Evolutionary conservation across 805 yeast genomes (phyloP), one percentile per base, ranked within the genome.

Genomic region (Wickerhamiella azyma): DNA sequence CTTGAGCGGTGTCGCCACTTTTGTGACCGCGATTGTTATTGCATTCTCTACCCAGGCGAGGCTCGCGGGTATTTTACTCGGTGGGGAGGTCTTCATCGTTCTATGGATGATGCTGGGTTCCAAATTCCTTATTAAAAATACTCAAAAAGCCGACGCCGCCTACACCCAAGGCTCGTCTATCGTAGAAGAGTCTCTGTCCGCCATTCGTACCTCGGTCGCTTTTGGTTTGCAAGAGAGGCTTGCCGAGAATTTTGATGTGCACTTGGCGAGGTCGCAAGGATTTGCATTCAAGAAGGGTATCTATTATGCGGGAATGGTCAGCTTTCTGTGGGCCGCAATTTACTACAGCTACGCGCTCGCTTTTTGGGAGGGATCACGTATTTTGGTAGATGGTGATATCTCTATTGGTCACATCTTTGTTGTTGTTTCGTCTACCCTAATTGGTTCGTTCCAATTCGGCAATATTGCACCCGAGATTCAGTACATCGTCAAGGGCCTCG

Each of bases 281-380:
- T 59, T 52, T 41, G 53, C 58, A 6, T 37, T 50, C 50, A 51
- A 51, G 47, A 55, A 60, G 38, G 64, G 59, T 19, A 36, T 54
- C n/a, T 47, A 63, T 3, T 47, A 62, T 26, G 58, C 65, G 9
- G 21, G 55, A 26, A 62, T 66, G 67, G 53, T 63, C 11, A 68
- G 65, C 8, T 41, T 55, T 16, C 54, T 66, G 18, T 64, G 67
- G 66, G 51, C 61, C 5, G 54, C 58, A 9, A 54, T 66, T 39
- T 67, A 63, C 53, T 53, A 55, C 49, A 57, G 61, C 18, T 68
- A 67, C 47, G 67, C 69, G 2, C 53, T 67, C 18, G 60, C 70
- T 0, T 66, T 63, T 51, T 67, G 70, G 70, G 64, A 66, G 46
- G 71, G 71, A 6, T 62, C 69, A 5, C 57, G 70, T 13, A 51